These are phyloP conservation scores for Endothia cerciana DNA, from an alignment of 2,329 filamentous ascomycete genomes.

Conservation along the genomic window DNA sequence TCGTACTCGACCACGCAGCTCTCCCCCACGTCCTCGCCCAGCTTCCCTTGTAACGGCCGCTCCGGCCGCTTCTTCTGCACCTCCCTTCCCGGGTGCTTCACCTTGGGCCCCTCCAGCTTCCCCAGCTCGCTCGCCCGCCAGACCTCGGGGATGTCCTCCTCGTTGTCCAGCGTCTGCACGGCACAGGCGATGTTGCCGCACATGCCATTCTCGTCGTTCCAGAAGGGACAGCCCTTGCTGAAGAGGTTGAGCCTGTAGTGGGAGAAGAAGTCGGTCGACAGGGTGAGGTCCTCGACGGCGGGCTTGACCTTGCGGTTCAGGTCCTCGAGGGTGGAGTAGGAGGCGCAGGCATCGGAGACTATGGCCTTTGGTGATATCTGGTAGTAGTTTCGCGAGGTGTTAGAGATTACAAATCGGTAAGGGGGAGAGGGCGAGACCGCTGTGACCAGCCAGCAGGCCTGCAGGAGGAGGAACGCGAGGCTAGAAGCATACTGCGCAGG, in stretches of 20 bases:
- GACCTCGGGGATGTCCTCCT: conserved; percentile 87
- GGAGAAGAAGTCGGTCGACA: conserved; percentile 94
- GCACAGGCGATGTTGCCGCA: conserved; percentile 97
- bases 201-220: conserved; percentile 89
- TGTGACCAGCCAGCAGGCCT: conserved; percentile 33
- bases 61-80: conserved; percentile 72
- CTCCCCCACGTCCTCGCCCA: conserved; percentile 88
- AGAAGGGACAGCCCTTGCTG: conserved; percentile 94
- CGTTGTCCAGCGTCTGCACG: conserved; percentile 92
- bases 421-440: conserved; percentile 30
- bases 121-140: conserved; percentile 93
- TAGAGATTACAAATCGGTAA: conserved; percentile 42
- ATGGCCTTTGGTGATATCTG: conserved; percentile 89
- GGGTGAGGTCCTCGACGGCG: conserved; percentile 77
- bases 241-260: conserved; percentile 96
- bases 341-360: conserved; percentile 92
- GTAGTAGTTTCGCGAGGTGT: conserved; percentile 37
- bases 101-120: conserved; percentile 88
- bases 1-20: conserved; percentile 98
- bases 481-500: conserved; percentile 51
- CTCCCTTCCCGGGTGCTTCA: conserved; percentile 81
- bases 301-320: conserved; percentile 80
- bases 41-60: conserved; percentile 76
- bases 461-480: conserved; percentile 29
- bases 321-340: conserved; percentile 85